Evolutionary conservation across 192 early-diverging fungal species (phyloP), one percentile per base, ranked within the genome.

Genomic region (Podochytrium sp.): DNA sequence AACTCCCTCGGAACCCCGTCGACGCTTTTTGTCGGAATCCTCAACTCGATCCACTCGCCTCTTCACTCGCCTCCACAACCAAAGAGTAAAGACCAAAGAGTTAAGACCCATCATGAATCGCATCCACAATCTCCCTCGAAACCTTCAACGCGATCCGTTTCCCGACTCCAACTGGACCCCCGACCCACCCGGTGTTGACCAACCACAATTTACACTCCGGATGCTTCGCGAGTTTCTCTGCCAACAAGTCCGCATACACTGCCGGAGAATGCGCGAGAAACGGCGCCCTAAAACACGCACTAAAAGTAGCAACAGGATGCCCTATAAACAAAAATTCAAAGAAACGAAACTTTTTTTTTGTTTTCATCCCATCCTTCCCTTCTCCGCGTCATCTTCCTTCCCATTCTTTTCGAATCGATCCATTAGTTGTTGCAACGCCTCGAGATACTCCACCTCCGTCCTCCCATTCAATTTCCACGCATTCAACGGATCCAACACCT

Each of bases 181-280:
- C 94, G 50, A 83, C 92, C 95, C 92, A 96, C 71, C 93, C 94
- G 61, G 93, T 96, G 86, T 96, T 97, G 84, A 96, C 86, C 20
- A 83, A 43, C 94, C 94, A 97, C 53, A 90, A 92, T 81, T 92
- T 84, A 50, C 89, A 90, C 73, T 84, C 84, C 18, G 34, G 20
- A 80, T 95, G 87, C 68, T 78, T 34, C 53, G 88, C 74, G 78
- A 97, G 92, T 87, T 95, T 96, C 32, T 91, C 84, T 0, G 93
- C 93, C 53, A 97, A 87, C 93, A 95, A 94, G 58, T 86, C 85
- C 27, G 95, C 93, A 77, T 96, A 96, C 76, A 90, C 91, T 69
- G 89, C 86, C 30, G 95, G 95, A 76, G 94, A 93, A 76, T 92
- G 87, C 41, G 95, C 94, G 33, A 96, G 84, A 90, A 96, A 96